Conservation (phyloP, 176 grass and related monocot species). For the Pharus latifolius region DNA sequence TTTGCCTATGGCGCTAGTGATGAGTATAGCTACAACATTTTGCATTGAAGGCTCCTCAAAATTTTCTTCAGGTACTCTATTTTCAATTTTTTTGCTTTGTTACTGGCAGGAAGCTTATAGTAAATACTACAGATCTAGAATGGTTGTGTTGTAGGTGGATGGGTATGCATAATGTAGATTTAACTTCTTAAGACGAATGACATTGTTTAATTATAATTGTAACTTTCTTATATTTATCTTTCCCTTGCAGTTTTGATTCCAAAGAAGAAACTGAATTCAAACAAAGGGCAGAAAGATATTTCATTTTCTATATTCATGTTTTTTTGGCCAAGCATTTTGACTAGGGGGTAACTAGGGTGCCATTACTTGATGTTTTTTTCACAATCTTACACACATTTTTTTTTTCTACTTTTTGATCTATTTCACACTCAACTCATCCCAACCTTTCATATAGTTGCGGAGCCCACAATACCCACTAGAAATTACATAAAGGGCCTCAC, state of each 20-base stretch:
- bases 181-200: neutral
- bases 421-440: too few species aligned
- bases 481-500: too few species aligned
- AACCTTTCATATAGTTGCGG: too few species aligned
- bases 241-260: constrained; percentile 65
- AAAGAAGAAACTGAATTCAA: constrained; percentile 70
- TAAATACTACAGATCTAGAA: neutral
- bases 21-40: constrained; percentile 58
- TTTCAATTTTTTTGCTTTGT: neutral
- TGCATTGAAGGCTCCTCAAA: neutral
- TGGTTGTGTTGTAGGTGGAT: neutral
- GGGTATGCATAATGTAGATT: neutral
- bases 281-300: constrained; percentile 56
- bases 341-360: too few species aligned
- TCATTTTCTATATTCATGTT: neutral
- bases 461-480: too few species aligned
- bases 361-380: too few species aligned
- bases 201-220: neutral
- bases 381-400: too few species aligned
- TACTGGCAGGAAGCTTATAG: too few species aligned
- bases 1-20: constrained; percentile 95
- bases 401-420: too few species aligned
- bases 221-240: constrained; percentile 3
- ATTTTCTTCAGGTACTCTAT: neutral
- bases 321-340: neutral